phyloP scores from a whole-genome alignment of 257 asterid genomes.

The Capsicum chinense region DNA sequence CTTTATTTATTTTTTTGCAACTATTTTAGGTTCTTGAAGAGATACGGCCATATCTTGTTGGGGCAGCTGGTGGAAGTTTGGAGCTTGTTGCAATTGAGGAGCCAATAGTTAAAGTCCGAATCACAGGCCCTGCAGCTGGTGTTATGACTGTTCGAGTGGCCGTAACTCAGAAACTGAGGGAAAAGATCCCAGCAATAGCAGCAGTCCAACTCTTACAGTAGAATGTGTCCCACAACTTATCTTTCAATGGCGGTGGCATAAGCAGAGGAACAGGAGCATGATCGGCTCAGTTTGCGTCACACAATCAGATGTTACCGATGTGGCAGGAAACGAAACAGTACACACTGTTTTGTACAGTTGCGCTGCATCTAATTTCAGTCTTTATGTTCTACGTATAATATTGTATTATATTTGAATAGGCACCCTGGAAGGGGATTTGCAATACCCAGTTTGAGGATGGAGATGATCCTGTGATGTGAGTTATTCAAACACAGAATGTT shows the following conservation, averaged over 20 bases:
- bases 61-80: slow-evolving; percentile 93
- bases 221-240: slow-evolving; percentile 3
- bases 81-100: slow-evolving; percentile 86
- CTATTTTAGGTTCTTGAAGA: slow-evolving; percentile 83
- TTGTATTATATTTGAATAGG: slow-evolving; percentile 17
- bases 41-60: slow-evolving; percentile 84
- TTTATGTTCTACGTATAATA: neutral
- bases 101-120: slow-evolving; percentile 87
- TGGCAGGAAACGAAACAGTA: neutral
- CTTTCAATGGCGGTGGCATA: neutral
- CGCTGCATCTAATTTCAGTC: slow-evolving; percentile 18
- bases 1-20: neutral
- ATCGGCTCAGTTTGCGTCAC: neutral
- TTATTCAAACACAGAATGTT: neutral
- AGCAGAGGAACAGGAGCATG: neutral
- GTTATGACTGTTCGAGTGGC: slow-evolving; percentile 99
- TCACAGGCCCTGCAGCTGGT: slow-evolving; percentile 91
- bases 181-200: slow-evolving; percentile 88
- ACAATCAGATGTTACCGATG: neutral
- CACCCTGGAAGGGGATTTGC: neutral
- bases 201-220: slow-evolving; percentile 89
- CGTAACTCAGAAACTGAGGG: slow-evolving; percentile 91
- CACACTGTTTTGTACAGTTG: slow-evolving; percentile 19
- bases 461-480: neutral
- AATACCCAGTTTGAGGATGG: slow-evolving; percentile 13